Conservation (phyloP, 2,329 filamentous ascomycete species). For the Colletotrichum sp. region DNA sequence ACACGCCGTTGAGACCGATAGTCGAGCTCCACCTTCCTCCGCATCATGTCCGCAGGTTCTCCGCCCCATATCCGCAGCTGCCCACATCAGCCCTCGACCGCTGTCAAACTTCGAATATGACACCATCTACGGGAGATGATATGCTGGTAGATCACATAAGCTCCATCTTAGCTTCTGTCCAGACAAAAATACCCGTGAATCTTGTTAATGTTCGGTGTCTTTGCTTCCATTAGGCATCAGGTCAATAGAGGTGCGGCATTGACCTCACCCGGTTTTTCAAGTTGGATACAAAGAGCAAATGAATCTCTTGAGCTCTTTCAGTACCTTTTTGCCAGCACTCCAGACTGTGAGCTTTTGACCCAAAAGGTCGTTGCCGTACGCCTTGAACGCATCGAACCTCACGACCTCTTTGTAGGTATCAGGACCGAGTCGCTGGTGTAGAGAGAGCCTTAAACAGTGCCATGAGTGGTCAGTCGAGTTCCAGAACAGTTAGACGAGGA, state of each 20-base stretch:
- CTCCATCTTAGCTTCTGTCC: neutral
- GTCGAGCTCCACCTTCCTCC: neutral
- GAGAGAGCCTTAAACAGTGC: neutral
- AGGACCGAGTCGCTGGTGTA: neutral
- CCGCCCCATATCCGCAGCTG: neutral
- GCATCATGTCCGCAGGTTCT: neutral
- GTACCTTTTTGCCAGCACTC: neutral
- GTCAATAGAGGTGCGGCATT: neutral
- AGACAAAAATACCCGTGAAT: neutral
- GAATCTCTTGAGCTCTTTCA: neutral
- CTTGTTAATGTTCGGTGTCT: neutral
- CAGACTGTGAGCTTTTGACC: neutral
- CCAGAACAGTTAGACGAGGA: neutral
- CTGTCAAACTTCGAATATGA: neutral
- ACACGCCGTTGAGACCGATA: neutral
- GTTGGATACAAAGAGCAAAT: neutral
- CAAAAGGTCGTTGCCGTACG: neutral
- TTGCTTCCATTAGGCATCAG: neutral
- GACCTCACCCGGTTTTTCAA: neutral
- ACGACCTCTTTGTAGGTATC: neutral
- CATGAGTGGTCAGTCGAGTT: neutral
- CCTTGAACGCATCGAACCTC: neutral
- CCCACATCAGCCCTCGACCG: neutral
- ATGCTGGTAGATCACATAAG: neutral
- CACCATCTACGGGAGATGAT: neutral